Evolutionary conservation across 306 rosid genomes (phyloP), one percentile per base, ranked within the genome.

Genomic region (Lotus japonicus): DNA sequence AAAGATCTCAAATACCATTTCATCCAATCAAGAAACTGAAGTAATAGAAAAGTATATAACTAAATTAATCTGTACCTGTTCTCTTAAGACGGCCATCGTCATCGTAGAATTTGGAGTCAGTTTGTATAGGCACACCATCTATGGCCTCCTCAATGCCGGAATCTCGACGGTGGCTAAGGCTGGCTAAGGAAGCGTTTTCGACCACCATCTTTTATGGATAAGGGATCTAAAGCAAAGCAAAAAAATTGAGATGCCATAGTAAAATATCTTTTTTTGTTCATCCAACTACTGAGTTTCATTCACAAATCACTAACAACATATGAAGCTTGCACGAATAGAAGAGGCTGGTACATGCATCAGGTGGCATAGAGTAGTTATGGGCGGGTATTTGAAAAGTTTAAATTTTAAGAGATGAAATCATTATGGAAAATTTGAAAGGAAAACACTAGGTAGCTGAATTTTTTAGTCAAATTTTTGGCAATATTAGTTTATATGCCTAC

Each of bases 21-120:
- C 72, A 44, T 18, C 21, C 14, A 53, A 73, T 64, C 53, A 64
- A 26, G 57, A 64, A 43, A 54, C 58, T 26, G 26, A 15, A 19
- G 17, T n/a, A 63, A 43, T 53, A 9, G 39, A 58, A 21, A 52
- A 39, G 60, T 19, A 11, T 31, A 36, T 50, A 18, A 9, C 11
- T 9, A 17, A 23, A 72, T 38, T 28, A n/a, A 7, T 8, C 0
- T 18, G 10, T 66, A 85, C 90, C 90, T 0, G 82, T 82, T 49
- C 90, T 72, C 68, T 80, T 80, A 9, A 55, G 51, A 58, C 67
- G 89, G 12, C 81, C 85, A 67, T 85, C 87, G 3, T 85, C 89
- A 1, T 85, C 89, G 6, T 39, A 73, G 58, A 0, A 50, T 46
- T 50, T 39, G 44, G 75, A 36, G 15, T 41, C 49, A 36, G 18